Percentiles rank a stretch among this genome's conserved stretches.
phyloP scores from a whole-genome alignment of 805 yeast genomes.

The Clavispora santaluciae region DNA sequence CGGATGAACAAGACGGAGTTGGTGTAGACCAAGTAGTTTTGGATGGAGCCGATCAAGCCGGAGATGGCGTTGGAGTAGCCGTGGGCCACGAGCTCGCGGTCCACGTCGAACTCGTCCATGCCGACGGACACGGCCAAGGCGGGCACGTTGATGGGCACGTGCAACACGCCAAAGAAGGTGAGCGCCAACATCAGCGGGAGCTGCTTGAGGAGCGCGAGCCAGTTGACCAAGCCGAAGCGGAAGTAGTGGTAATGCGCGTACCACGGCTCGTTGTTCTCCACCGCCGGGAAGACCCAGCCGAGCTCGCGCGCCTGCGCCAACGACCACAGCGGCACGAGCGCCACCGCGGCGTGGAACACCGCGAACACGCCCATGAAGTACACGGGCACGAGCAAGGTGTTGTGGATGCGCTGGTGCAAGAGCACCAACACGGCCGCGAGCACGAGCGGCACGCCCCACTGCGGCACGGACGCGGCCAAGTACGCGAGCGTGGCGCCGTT shows the following conservation, averaged over 20 bases:
- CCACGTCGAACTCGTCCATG: conserved; percentile 83
- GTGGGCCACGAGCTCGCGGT: conserved; percentile 90
- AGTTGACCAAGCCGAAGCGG: conserved; percentile 66
- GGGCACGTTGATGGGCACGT: conserved; percentile 97
- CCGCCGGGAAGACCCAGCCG: conserved; percentile 84
- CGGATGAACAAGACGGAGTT: conserved; percentile 87
- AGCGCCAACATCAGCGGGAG: conserved; percentile 93
- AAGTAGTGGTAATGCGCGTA: conserved; percentile 75
- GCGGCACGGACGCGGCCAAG: conserved; percentile 41
- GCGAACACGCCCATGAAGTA: conserved; percentile 71
- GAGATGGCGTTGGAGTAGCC: conserved; percentile 85
- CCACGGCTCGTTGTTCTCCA: conserved; percentile 76
- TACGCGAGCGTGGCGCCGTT: conserved; percentile 49
- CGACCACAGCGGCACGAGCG: conserved; percentile 60
- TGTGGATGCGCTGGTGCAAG: conserved; percentile 50
- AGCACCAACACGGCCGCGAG: conserved; percentile 58
- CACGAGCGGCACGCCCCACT: conserved; percentile 66
- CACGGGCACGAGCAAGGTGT: conserved; percentile 74
- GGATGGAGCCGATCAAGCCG: conserved; percentile 83
- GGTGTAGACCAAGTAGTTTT: conserved; percentile 91
- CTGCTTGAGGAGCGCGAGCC: conserved; percentile 62
- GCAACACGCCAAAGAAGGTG: conserved; percentile 92
- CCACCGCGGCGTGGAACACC: conserved; percentile 63
- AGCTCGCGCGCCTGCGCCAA: conserved; percentile 55
- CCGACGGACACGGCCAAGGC: conserved; percentile 90